phyloP scores from a whole-genome alignment of 2,329 filamentous ascomycete species.

The Xenoacremonium recifei region DNA sequence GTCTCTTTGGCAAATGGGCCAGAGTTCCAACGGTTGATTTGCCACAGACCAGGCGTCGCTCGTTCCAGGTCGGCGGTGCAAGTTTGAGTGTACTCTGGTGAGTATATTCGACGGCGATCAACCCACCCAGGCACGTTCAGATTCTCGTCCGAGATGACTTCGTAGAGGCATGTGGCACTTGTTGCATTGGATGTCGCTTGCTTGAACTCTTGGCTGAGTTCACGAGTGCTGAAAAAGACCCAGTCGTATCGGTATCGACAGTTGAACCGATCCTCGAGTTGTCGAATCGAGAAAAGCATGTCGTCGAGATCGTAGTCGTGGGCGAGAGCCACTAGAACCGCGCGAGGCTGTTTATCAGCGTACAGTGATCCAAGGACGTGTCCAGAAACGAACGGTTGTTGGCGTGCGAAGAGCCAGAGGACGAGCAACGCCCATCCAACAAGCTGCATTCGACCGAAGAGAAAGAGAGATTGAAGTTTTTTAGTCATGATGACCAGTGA shows the following conservation, averaged over 20 bases:
- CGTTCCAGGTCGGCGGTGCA: conserved; percentile 2
- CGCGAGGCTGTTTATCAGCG: conserved; percentile 25
- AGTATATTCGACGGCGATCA: conserved; percentile 6
- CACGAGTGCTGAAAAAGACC: conserved; percentile 83
- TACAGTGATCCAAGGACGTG: conserved; percentile 10
- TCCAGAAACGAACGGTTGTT: conserved; percentile 17
- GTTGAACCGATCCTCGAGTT: conserved; percentile 64
- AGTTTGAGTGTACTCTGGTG: conserved; percentile 1
- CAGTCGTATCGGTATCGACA: conserved; percentile 81
- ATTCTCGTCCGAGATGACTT: conserved; percentile 71
- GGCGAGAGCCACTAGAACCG: conserved; percentile 32
- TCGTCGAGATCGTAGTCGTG: conserved; percentile 30
- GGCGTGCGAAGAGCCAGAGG: conserved; percentile 19
- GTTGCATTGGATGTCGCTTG: conserved; percentile 64
- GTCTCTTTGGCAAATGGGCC: conserved; percentile 80
- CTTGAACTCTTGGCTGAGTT: conserved; percentile 78
- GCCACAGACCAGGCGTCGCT: conserved; percentile 45
- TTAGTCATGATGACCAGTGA: conserved; percentile 14
- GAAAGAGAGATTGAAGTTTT: conserved; percentile 3
- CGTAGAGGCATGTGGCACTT: conserved; percentile 68
- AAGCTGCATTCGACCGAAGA: not conserved
- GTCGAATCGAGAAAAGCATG: conserved; percentile 47
- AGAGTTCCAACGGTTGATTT: conserved; percentile 81
- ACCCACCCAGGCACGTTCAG: conserved; percentile 62
- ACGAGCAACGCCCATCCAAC: conserved; percentile 13